A percentile compares a stretch with the other conserved stretches of the same genome.
Conservation (phyloP, 2,329 filamentous ascomycete species). For the Ophiostoma triangulosporum region DNA sequence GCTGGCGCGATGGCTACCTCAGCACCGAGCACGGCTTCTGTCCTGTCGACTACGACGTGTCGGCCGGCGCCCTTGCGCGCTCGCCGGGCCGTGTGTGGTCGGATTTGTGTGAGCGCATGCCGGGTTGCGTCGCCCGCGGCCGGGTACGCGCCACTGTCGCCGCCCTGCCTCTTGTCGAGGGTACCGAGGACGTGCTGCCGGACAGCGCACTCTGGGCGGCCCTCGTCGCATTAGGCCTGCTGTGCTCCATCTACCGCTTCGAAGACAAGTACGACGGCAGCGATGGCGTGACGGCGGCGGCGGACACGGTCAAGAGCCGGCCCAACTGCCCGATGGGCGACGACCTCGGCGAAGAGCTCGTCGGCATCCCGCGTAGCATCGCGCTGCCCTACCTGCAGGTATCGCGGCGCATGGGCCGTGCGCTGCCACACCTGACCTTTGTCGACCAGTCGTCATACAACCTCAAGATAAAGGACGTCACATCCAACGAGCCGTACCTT, state of each 20-base stretch:
- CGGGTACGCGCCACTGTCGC: slow-evolving; percentile 36
- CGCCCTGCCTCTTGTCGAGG: slow-evolving; percentile 33
- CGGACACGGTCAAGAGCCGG: slow-evolving; percentile 18
- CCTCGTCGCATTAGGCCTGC: slow-evolving; percentile 35
- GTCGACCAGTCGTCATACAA: slow-evolving; percentile 42
- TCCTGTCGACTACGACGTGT: slow-evolving; percentile 35
- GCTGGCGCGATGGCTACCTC: slow-evolving; percentile 40
- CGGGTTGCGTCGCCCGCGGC: slow-evolving; percentile 35
- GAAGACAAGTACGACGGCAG: slow-evolving; percentile 38
- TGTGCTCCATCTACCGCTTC: slow-evolving; percentile 40
- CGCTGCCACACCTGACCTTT: slow-evolving; percentile 38
- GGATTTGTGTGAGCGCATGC: slow-evolving; percentile 39
- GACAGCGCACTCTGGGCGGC: slow-evolving; percentile 40
- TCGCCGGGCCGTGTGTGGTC: slow-evolving; percentile 41
- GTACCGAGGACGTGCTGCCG: slow-evolving; percentile 34
- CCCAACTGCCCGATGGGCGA: slow-evolving; percentile 33
- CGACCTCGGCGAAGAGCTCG: slow-evolving; percentile 34
- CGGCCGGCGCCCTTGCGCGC: slow-evolving; percentile 30
- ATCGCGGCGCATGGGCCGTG: slow-evolving; percentile 36
- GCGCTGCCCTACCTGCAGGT: slow-evolving; percentile 37
- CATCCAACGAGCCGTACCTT: slow-evolving; percentile 35
- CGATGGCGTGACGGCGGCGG: slow-evolving; percentile 27
- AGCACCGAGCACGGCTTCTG: slow-evolving; percentile 38
- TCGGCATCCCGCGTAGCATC: slow-evolving; percentile 34
- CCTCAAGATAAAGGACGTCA: slow-evolving; percentile 33